A percentile compares a stretch with the other conserved stretches of the same genome.
Conservation (phyloP, 495 filamentous ascomycete genomes). For the Rusavskia elegans region DNA sequence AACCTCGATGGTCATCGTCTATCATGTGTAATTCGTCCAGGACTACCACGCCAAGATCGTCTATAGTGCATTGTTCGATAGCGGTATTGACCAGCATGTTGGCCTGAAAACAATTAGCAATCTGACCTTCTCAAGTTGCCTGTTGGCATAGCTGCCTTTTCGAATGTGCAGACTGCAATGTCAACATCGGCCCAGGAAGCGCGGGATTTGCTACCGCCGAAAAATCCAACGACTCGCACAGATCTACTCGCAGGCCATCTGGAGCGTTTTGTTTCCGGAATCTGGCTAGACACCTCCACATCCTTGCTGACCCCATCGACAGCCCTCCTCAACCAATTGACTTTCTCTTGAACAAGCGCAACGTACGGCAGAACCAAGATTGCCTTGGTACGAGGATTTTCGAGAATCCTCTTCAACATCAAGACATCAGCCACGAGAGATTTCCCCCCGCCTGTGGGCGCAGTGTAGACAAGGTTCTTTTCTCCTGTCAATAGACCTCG, state of each 20-base stretch:
- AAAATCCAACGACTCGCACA: constrained; percentile 55
- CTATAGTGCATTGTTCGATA: constrained; percentile 55
- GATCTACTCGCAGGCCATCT: constrained; percentile 24
- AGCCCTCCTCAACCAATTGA: constrained; percentile 57
- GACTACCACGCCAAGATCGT: constrained; percentile 50
- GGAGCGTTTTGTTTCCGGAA: constrained; percentile 6
- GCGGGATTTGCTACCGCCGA: constrained; percentile 52
- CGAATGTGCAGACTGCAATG: constrained; percentile 68
- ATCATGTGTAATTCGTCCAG: constrained; percentile 76
- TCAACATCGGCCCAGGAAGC: constrained; percentile 61
- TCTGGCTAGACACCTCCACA: constrained; percentile 11
- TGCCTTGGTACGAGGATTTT: constrained; percentile 49
- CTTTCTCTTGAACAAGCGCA: constrained; percentile 69
- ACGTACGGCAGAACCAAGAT: constrained; percentile 71
- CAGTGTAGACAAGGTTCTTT: constrained; percentile 63
- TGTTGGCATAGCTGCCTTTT: constrained; percentile 44
- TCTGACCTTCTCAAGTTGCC: background rate
- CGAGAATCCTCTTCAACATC: constrained; percentile 56
- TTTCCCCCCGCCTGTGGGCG: constrained; percentile 55
- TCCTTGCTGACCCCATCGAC: constrained; percentile 44
- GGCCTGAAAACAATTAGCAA: constrained; percentile 31
- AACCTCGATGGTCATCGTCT: constrained; percentile 64
- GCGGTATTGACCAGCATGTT: constrained; percentile 64
- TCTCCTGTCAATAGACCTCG: constrained; percentile 49
- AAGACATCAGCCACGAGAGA: constrained; percentile 63